These are phyloP conservation scores for Mycena latifolia DNA, from an alignment of 768 basidiomycete species.

Conservation along the genomic window DNA sequence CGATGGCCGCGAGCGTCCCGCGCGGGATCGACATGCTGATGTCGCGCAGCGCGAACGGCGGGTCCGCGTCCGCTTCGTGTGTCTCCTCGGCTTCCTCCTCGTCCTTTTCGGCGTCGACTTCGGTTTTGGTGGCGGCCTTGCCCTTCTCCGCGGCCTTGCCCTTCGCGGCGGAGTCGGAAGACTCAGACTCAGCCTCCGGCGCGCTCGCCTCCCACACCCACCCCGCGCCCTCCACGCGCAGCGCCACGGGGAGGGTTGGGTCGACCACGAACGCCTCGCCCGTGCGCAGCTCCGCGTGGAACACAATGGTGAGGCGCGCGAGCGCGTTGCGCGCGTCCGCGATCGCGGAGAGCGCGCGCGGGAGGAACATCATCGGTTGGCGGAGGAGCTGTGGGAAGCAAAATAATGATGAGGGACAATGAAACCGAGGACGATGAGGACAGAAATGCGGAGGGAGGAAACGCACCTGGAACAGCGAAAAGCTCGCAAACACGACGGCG, in stretches of 20 bases:
- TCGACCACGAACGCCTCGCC: constrained; percentile 56
- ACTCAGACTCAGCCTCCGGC: constrained; percentile 28
- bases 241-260: constrained; percentile 55
- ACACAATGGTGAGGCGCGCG: constrained; percentile 62
- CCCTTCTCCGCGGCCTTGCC: background rate
- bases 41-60: constrained; percentile 63
- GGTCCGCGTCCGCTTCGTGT: constrained; percentile 10
- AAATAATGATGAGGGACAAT: no score
- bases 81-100: constrained; percentile 14
- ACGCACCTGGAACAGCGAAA: constrained; percentile 31
- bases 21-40: constrained; percentile 65
- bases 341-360: constrained; percentile 70
- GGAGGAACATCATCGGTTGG: constrained; percentile 78
- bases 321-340: constrained; percentile 77
- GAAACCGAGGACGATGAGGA: no score
- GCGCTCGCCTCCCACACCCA: constrained; percentile 70
- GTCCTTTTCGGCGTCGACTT: background rate
- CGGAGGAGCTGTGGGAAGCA: constrained; percentile 72
- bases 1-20: constrained; percentile 71
- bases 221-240: constrained; percentile 63
- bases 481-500: constrained; percentile 71
- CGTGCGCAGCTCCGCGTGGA: constrained; percentile 64
- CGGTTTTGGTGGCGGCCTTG: background rate
- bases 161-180: no score
- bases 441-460: background rate